Percentiles rank a stretch among this genome's conserved stretches.
phyloP scores from a whole-genome alignment of 2,329 filamentous ascomycete species.

The Fusarium austroafricanum region DNA sequence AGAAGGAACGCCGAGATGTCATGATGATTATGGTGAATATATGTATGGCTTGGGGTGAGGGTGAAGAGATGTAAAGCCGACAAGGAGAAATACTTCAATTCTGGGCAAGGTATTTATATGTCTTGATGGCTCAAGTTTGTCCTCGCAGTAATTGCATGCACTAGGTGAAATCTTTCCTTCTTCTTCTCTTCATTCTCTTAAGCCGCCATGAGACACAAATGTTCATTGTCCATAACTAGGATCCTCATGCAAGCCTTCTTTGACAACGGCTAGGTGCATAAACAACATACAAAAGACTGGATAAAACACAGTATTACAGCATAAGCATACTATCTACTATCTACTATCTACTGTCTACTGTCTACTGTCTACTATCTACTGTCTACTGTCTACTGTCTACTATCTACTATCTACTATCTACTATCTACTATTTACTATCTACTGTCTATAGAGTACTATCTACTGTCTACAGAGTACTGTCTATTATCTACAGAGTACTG shows the following conservation, averaged over 20 bases:
- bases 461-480: too few relatives aligned
- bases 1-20: constrained; percentile 20
- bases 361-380: too few relatives aligned
- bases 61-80: not conserved
- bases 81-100: not conserved
- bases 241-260: not conserved
- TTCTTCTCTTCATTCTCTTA: not conserved
- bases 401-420: too few relatives aligned
- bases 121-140: constrained; percentile 4
- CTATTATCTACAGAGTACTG: too few relatives aligned
- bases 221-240: not conserved
- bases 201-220: not conserved
- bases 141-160: not conserved
- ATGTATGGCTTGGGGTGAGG: not conserved
- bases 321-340: not conserved
- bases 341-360: too few relatives aligned
- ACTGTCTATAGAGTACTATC: too few relatives aligned
- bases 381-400: too few relatives aligned
- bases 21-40: constrained; percentile 4
- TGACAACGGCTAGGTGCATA: constrained; percentile 4
- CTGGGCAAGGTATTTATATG: constrained; percentile 18
- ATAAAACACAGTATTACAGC: not conserved
- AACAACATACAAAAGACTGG: constrained; percentile 11
- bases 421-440: too few relatives aligned
- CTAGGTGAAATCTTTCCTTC: not conserved